Conservation (phyloP, 805 yeast genomes). For the Wickerhamomyces bisporus region DNA sequence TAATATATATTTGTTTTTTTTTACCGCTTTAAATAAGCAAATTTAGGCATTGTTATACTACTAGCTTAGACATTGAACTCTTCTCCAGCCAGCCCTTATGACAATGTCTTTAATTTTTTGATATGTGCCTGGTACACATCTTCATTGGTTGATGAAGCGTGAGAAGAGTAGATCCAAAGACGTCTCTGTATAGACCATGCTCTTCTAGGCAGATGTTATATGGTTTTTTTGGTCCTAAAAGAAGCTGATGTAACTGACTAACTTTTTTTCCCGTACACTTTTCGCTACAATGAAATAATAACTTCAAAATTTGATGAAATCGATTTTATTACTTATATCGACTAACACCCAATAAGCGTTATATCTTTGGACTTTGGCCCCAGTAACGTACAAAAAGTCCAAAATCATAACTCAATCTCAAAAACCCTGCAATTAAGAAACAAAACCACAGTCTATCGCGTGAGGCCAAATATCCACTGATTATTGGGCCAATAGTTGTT, state of each 20-base stretch:
- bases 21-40: neutral
- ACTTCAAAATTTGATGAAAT: no score
- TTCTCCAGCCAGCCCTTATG: slow-evolving; percentile 18
- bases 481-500: slow-evolving; percentile 37
- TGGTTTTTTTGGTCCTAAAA: no score
- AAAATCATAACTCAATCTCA: slow-evolving; percentile 36
- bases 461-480: slow-evolving; percentile 36
- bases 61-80: slow-evolving; percentile 11
- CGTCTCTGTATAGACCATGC: no score
- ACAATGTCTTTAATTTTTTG: neutral
- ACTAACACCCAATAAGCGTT: no score
- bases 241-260: no score
- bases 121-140: no score
- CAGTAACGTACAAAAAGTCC: slow-evolving; percentile 32
- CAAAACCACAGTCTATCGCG: slow-evolving; percentile 35
- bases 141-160: no score
- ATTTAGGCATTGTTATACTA: slow-evolving; percentile 20
- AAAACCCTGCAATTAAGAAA: slow-evolving; percentile 35
- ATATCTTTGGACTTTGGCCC: slow-evolving; percentile 7
- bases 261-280: no score
- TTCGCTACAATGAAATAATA: no score
- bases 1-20: neutral
- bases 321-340: no score
- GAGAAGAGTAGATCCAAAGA: no score
- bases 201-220: no score